A percentile compares a stretch with the other conserved stretches of the same genome.
phyloP scores from a whole-genome alignment of 768 basidiomycete genomes.

The Pleurotus pulmonarius region DNA sequence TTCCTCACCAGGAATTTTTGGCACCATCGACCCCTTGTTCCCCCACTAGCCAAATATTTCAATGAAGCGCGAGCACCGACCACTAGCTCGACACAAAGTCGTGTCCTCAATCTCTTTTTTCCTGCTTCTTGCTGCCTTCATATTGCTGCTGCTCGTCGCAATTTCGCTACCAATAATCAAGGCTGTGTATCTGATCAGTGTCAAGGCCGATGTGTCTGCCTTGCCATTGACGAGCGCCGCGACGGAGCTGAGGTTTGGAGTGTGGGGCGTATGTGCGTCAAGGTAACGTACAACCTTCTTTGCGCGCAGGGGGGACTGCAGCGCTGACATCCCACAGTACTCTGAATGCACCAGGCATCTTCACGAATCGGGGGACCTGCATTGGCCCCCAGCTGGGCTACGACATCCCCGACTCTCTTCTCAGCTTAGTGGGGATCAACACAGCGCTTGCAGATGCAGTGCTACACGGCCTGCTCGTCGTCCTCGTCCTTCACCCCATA shows the following conservation, averaged over 20 bases:
- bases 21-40: not conserved
- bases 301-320: not conserved
- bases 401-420: slow-evolving; percentile 44
- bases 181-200: slow-evolving; percentile 55
- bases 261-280: slow-evolving; percentile 80
- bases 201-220: slow-evolving; percentile 30
- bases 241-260: slow-evolving; percentile 67
- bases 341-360: slow-evolving; percentile 25
- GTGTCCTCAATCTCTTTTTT: slow-evolving; percentile 44
- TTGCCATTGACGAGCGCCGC: slow-evolving; percentile 47
- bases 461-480: slow-evolving; percentile 41
- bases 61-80: slow-evolving; percentile 24
- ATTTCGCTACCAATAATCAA: slow-evolving; percentile 75
- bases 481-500: slow-evolving; percentile 71
- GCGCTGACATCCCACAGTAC: not conserved
- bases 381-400: slow-evolving; percentile 69
- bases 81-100: slow-evolving; percentile 41
- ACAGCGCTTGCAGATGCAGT: slow-evolving; percentile 40
- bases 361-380: slow-evolving; percentile 45
- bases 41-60: not conserved
- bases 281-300: slow-evolving; percentile 28
- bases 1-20: not conserved
- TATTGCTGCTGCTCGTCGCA: slow-evolving; percentile 75
- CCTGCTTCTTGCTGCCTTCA: slow-evolving; percentile 55
- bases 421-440: slow-evolving; percentile 40